Evolutionary conservation across 192 early-diverging fungal genomes (phyloP), one percentile per base, ranked within the genome.

Genomic region (Coemansia sp.): DNA sequence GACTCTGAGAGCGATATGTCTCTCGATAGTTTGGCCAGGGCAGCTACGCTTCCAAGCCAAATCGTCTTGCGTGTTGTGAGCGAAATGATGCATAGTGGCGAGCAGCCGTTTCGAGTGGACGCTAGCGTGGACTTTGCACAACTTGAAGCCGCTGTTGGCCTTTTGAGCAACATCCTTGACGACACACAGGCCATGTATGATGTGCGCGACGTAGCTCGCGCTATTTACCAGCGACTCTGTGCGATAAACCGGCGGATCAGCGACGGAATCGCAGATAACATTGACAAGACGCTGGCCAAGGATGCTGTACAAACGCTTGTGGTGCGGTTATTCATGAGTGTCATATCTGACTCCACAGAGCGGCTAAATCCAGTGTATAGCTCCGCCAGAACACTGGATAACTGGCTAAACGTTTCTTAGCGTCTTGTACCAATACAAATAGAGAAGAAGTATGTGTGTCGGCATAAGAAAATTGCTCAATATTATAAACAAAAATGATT

Each of bases 231-330:
- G 22, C 59, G 70, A 8, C 73, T 82, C 51, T 51, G 51, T 40
- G 22, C n/a, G 5, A 68, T 77, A 11, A 75, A 74, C 67, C 61
- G 47, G 55, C 72, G 63, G 29, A 82, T 82, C 69, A 72, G 43
- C 59, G 80, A 82, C 52, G 67, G 80, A 24, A 46, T 75, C 57
- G 75, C 74, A 1, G 66, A 72, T 49, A 65, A 60, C 33, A 67
- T 82, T 33, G 67, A 77, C 66, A 82, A 75, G 73, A 82, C 80
- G 16, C 63, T 74, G 66, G 80, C 80, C n/a, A 82, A 82, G 60
- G 80, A 82, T 42, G 73, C 80, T 1, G 49, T 82, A 13, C 80
- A 82, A 59, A 75, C 73, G 9, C 63, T 82, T 46, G 68, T 75
- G 5, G 67, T 74, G 20, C 80, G 75, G 5, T 41, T 82, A 9